Evolutionary conservation across 225 moss, liverwort and hornwort genomes (phyloP).

Genomic region (Neckera pumila): DNA sequence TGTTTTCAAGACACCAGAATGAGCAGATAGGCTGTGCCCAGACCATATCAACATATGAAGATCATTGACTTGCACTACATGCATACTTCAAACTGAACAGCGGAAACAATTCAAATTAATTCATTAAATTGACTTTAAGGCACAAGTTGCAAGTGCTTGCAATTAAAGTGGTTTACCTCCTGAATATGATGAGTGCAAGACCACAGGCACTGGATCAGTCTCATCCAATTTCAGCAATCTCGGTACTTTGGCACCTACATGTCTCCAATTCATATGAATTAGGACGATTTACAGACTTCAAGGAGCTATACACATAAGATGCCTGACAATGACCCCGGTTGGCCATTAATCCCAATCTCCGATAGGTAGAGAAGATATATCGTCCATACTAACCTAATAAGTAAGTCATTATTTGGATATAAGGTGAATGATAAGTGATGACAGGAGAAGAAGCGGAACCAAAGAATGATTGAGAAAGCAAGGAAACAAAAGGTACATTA

Average conservation of each 20-base stretch:
- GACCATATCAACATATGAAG: background rate
- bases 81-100: background rate
- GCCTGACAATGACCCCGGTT: background rate
- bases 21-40: no score
- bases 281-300: background rate
- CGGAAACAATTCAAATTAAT: background rate
- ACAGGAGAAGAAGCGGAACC: background rate
- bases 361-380: background rate
- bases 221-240: background rate
- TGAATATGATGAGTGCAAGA: background rate
- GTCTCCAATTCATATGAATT: background rate
- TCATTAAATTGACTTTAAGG: background rate
- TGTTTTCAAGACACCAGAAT: background rate
- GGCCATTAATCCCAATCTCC: background rate
- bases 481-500: background rate
- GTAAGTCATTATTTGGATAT: background rate
- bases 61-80: no score
- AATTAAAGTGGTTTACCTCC: background rate
- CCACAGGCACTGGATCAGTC: background rate
- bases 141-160: background rate
- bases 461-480: background rate
- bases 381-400: background rate
- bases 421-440: background rate
- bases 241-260: background rate
- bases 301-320: background rate